Base-by-base conservation (phyloP, 2,329 filamentous ascomycete genomes). In the Aspergillus jensenii region DNA sequence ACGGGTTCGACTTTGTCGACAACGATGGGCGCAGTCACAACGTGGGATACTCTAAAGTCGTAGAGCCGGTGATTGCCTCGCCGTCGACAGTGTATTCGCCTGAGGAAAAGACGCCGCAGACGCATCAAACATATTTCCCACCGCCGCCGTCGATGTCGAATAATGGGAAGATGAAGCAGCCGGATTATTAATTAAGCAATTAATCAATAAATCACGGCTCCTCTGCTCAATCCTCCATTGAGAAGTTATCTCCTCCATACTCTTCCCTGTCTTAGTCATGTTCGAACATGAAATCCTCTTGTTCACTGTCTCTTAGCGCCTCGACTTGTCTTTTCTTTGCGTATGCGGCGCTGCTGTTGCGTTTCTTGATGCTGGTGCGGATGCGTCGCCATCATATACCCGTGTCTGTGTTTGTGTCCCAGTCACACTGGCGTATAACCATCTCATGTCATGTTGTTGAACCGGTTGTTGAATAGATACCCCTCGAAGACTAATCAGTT, bases 11-110 rank as follows among this genome's bases (percentile, higher is more conserved):
- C n/a, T 70, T 72, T 21, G 62, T 70, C 17, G 70, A 72, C 40
- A 66, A 59, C 23, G 66, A 72, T 47, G 70, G 68, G 1, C 65
- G 65, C 19, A 56, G 54, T 1, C 69, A 70, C n/a, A 46, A 56
- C n/a, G 46, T 60, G 4, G 60, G 58, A 21, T 58, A 58, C n/a
- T 54, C 55, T 1, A 62, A 58, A 23, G 25, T 55, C 3, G 51
- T 37, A 8, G 60, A 59, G 50, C 59, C 55, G 15, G 60, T 60
- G 23, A 54, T 59, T 39, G 31, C 53, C 6, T 52, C 52, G 19
- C 49, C 56, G 6, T 45, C 43, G 31, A 47, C 48, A 14, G 56
- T 37, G 33, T 51, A 59, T 11, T 59, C 59, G 14, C 59, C 58
- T 2, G 55, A 58, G 19, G 55, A 60, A 40, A 62, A 62, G 39